Percentiles rank a stretch among this genome's conserved stretches.
phyloP scores from a whole-genome alignment of 805 yeast species.

The Yarrowia yakushimensis region DNA sequence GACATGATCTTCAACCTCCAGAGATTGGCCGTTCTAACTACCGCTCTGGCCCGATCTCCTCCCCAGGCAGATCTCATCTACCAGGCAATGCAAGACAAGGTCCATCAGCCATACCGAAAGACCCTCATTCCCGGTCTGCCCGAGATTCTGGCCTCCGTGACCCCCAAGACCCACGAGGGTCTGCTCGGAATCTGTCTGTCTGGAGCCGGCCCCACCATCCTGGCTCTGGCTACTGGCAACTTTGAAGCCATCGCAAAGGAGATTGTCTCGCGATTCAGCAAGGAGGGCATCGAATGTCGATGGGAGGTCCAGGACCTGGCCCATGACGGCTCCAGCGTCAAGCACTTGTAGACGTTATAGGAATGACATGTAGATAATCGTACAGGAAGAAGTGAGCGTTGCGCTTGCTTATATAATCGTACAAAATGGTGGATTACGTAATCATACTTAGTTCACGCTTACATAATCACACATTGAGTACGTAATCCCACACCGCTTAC shows the following conservation, averaged over 20 bases:
- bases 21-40: slow-evolving; percentile 85
- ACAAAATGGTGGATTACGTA: too few species aligned
- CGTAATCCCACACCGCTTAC: too few species aligned
- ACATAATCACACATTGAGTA: too few species aligned
- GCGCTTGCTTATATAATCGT: too few species aligned
- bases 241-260: slow-evolving; percentile 78
- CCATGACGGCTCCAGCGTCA: slow-evolving; percentile 74
- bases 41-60: slow-evolving; percentile 80
- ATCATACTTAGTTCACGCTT: too few species aligned
- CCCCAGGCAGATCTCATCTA: slow-evolving; percentile 81
- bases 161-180: slow-evolving; percentile 80
- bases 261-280: slow-evolving; percentile 64
- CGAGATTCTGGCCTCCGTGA: slow-evolving; percentile 72
- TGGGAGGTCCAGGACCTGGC: slow-evolving; percentile 89
- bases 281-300: slow-evolving; percentile 62
- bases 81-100: slow-evolving; percentile 93
- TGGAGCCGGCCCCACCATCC: slow-evolving; percentile 97
- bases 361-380: too few species aligned
- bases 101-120: slow-evolving; percentile 96
- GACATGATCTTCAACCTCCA: slow-evolving; percentile 93
- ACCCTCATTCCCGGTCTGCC: slow-evolving; percentile 86
- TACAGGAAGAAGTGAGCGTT: too few species aligned
- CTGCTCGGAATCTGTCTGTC: slow-evolving; percentile 90
- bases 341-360: slow-evolving; percentile 36
- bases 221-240: slow-evolving; percentile 87